Percentiles rank a stretch among this genome's conserved stretches.
phyloP scores from a whole-genome alignment of 108 stramenopile genomes.

The Epipyxis sp. region DNA sequence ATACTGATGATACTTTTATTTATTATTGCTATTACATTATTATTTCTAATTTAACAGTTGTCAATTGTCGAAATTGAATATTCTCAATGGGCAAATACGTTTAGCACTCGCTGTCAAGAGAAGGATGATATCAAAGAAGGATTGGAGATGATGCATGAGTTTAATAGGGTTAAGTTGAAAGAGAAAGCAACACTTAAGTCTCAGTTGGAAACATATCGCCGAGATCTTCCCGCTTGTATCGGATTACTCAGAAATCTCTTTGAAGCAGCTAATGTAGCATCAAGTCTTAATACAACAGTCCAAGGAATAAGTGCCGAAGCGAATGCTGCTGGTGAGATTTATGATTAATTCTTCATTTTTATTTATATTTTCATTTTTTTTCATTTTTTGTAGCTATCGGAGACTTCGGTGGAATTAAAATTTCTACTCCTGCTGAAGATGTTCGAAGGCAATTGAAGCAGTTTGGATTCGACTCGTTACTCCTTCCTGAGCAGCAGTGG shows the following conservation, averaged over 20 bases:
- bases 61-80: constrained; percentile 46
- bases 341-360: too few relatives aligned
- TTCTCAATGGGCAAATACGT: constrained; percentile 43
- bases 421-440: constrained; percentile 49
- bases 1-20: neutral
- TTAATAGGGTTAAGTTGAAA: constrained; percentile 34
- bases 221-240: constrained; percentile 27
- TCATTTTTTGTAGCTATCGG: too few relatives aligned
- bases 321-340: neutral
- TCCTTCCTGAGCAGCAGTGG: constrained; percentile 55
- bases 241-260: neutral
- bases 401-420: neutral
- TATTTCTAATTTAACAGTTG: constrained; percentile 15
- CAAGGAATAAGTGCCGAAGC: neutral
- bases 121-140: constrained; percentile 40
- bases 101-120: constrained; percentile 44
- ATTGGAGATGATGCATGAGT: constrained; percentile 30
- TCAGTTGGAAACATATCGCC: constrained; percentile 28
- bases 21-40: too few relatives aligned
- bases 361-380: too few relatives aligned
- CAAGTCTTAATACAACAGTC: constrained; percentile 31
- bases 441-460: constrained; percentile 37
- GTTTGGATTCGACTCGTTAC: constrained; percentile 43
- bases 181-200: constrained; percentile 28
- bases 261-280: constrained; percentile 32